Conservation (phyloP, 1,284 basidiomycete species). For the Ceratobasidium sp. region DNA sequence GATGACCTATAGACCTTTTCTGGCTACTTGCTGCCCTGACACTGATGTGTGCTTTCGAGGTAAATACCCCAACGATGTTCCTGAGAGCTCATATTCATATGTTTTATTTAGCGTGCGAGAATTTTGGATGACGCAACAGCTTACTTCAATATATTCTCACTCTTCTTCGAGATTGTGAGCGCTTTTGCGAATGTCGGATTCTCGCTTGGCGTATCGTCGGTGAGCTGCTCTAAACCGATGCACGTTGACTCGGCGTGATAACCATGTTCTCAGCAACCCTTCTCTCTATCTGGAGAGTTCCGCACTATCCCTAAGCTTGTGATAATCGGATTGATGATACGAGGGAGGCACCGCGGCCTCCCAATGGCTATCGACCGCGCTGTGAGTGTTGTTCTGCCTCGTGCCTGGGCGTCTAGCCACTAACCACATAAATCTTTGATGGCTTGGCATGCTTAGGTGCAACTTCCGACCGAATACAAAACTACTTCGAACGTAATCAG, state of each 20-base stretch:
- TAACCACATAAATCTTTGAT: background rate
- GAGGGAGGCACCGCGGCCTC: slow-evolving; percentile 88
- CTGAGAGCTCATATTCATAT: background rate
- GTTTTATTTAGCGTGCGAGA: slow-evolving; percentile 64
- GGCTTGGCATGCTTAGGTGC: slow-evolving; percentile 29
- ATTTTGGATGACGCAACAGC: slow-evolving; percentile 66
- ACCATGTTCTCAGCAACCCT: slow-evolving; percentile 72
- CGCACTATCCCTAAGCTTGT: slow-evolving; percentile 88
- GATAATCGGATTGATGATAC: slow-evolving; percentile 87
- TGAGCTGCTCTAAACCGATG: slow-evolving; percentile 53
- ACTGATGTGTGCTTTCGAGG: slow-evolving; percentile 89
- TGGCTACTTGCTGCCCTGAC: slow-evolving; percentile 85
- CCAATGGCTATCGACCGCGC: slow-evolving; percentile 53
- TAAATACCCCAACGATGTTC: slow-evolving; percentile 55
- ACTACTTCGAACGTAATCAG: slow-evolving; percentile 26
- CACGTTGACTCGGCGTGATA: too few relatives aligned
- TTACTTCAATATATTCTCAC: slow-evolving; percentile 86
- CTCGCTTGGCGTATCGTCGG: slow-evolving; percentile 67
- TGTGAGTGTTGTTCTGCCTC: slow-evolving; percentile 12
- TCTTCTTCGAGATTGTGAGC: slow-evolving; percentile 87
- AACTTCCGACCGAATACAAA: slow-evolving; percentile 42
- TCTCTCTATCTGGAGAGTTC: slow-evolving; percentile 85
- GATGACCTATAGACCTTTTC: slow-evolving; percentile 78
- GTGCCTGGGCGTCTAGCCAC: background rate
- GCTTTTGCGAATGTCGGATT: slow-evolving; percentile 94